These are phyloP conservation scores for Jatropha multifida DNA, from an alignment of 441 rosid genomes.

Conservation along the genomic window DNA sequence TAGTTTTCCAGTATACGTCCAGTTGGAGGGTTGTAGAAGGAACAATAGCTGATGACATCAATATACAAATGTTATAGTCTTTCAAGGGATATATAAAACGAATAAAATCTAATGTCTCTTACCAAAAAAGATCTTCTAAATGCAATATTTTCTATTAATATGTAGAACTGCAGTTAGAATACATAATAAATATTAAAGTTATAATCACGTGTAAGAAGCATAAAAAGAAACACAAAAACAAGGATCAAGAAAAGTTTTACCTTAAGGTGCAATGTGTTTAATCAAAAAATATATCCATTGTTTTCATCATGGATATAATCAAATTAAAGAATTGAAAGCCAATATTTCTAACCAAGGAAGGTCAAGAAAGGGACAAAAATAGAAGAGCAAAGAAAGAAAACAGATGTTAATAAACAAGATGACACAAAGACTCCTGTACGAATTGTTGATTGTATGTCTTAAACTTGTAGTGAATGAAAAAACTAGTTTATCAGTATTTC, in stretches of 20 bases:
- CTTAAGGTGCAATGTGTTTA: too few relatives aligned
- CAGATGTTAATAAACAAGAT: not conserved
- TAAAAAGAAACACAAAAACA: not conserved
- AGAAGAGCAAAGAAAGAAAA: not conserved
- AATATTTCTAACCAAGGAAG: not conserved
- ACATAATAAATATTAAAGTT: not conserved
- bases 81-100: not conserved
- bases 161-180: not conserved
- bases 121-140: not conserved
- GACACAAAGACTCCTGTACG: not conserved
- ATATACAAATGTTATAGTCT: not conserved
- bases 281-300: not conserved
- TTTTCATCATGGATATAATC: not conserved
- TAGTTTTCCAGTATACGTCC: slow-evolving; percentile 85
- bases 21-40: slow-evolving; percentile 64
- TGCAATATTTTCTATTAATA: not conserved
- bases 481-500: not conserved
- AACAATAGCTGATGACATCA: slow-evolving; percentile 64
- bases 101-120: not conserved
- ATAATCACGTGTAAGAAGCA: not conserved
- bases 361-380: not conserved
- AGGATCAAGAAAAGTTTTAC: not conserved
- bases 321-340: too few relatives aligned
- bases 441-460: not conserved
- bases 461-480: not conserved